Percentiles rank a stretch among this genome's conserved stretches.
phyloP scores from a whole-genome alignment of 2,329 filamentous ascomycete genomes.

The Endothia cerciana region DNA sequence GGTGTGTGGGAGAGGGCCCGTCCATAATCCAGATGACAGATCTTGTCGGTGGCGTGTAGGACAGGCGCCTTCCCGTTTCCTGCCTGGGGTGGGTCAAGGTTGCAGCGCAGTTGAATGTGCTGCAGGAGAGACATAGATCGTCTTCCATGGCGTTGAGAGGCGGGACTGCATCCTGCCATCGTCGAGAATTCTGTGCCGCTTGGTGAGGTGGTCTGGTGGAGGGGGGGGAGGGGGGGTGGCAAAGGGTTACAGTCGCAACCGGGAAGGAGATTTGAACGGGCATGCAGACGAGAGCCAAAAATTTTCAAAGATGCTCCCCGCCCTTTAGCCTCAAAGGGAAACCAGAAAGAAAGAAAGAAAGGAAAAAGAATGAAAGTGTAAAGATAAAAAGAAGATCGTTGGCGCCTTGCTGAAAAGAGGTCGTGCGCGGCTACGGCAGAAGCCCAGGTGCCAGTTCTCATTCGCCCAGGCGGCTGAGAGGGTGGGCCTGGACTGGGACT shows the following conservation, averaged over 20 bases:
- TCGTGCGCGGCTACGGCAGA: constrained; percentile 4
- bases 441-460: not conserved
- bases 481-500: not conserved
- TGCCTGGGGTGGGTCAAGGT: not conserved
- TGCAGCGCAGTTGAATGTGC: not conserved
- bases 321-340: too few relatives aligned
- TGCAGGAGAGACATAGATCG: constrained; percentile 1
- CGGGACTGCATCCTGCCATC: not conserved
- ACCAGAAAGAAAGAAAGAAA: not conserved
- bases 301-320: too few relatives aligned
- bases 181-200: too few relatives aligned
- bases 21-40: not conserved
- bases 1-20: not conserved
- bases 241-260: too few relatives aligned
- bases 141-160: not conserved
- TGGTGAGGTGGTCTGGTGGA: too few relatives aligned
- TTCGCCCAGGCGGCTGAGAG: constrained; percentile 3
- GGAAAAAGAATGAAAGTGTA: not conserved
- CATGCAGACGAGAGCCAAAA: too few relatives aligned
- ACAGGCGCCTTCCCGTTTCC: not conserved
- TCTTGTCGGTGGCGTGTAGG: not conserved
- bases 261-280: too few relatives aligned
- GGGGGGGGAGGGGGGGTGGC: too few relatives aligned
- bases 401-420: constrained; percentile 4
- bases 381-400: not conserved